Evolutionary conservation across 1,139 yeast species (phyloP).

Genomic region (Wickerhamomyces sp.): DNA sequence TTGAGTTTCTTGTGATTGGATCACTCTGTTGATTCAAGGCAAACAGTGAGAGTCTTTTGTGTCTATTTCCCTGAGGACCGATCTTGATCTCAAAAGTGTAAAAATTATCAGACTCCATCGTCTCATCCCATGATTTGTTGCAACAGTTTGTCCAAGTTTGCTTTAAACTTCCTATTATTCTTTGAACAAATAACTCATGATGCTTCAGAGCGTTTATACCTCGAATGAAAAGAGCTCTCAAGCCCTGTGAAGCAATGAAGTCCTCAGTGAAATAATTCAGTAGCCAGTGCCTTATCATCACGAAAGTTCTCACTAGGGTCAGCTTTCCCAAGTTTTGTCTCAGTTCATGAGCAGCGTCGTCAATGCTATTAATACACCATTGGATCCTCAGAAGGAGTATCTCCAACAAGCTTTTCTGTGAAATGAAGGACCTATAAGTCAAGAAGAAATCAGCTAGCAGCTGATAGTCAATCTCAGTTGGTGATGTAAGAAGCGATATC

Average conservation of each 20-base stretch:
- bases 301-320: slow-evolving; percentile 80
- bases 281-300: slow-evolving; percentile 84
- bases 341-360: slow-evolving; percentile 26
- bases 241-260: slow-evolving; percentile 41
- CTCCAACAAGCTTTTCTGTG: slow-evolving; percentile 52
- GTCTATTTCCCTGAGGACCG: slow-evolving; percentile 30
- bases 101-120: slow-evolving; percentile 11
- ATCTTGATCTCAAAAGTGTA: slow-evolving; percentile 12
- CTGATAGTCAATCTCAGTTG: slow-evolving; percentile 72
- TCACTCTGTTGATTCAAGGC: slow-evolving; percentile 21
- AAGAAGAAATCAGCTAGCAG: slow-evolving; percentile 80
- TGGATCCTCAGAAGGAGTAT: slow-evolving; percentile 59
- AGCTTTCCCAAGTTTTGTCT: slow-evolving; percentile 55
- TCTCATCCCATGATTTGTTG: slow-evolving; percentile 22
- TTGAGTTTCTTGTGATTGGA: slow-evolving; percentile 22
- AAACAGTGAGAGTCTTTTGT: slow-evolving; percentile 18
- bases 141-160: slow-evolving; percentile 32
- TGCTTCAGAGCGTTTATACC: slow-evolving; percentile 41
- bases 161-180: slow-evolving; percentile 38
- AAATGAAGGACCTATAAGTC: slow-evolving; percentile 69
- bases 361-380: slow-evolving; percentile 58
- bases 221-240: slow-evolving; percentile 45
- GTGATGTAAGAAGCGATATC: slow-evolving; percentile 72
- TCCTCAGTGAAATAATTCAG: slow-evolving; percentile 72
- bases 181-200: slow-evolving; percentile 34